Base-by-base conservation (phyloP, 2,329 filamentous ascomycete species). In the Venturia carpophila region DNA sequence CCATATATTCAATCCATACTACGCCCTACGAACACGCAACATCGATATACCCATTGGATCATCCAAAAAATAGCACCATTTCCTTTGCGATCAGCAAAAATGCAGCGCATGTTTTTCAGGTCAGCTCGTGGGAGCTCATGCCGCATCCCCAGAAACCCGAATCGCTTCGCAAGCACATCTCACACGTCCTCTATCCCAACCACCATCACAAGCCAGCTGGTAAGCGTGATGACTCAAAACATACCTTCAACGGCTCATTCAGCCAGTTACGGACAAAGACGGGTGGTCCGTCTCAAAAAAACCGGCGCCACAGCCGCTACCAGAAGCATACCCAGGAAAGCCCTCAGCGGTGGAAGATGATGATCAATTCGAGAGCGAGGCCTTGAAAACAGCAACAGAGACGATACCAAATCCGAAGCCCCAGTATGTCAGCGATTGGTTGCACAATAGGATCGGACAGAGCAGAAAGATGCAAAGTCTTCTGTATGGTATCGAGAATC, bases 401-500 rank as follows among this genome's bases (percentile, higher is more conserved):
- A n/a, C 52, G 52, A 37, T 58, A 5, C 52, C 52, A 15, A 58
- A 58, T 10, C 27, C 52, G 9, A 58, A 19, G 17, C 52, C 52
- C 15, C 7, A 34, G 2, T 9, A 37, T 5, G 52, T 58, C 4
- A 58, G 52, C 30, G 52, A 58, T 7, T 58, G 52, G 52, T 27
- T 58, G 27, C 52, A 58, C 19, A 58, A 21, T 13, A 37, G 37
- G 30, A 27, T 58, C 15, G 11, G 52, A 11, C 30, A 58, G 1
- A 58, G 30, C 30, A 37, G 37, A 37, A 58, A 10, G 27, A n/a
- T 58, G 52, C 52, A 58, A 13, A 5, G 30, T 37, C 17, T 58
- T 6, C 52, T 58, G 10, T 58, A 58, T 37, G 52, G 52, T n/a
- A 6, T 34, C 15, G 21, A 34, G 39, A 63, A 63, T 42, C 58